Evolutionary conservation across 352 stramenopile species (phyloP).

Genomic region (Globisporangium polare): DNA sequence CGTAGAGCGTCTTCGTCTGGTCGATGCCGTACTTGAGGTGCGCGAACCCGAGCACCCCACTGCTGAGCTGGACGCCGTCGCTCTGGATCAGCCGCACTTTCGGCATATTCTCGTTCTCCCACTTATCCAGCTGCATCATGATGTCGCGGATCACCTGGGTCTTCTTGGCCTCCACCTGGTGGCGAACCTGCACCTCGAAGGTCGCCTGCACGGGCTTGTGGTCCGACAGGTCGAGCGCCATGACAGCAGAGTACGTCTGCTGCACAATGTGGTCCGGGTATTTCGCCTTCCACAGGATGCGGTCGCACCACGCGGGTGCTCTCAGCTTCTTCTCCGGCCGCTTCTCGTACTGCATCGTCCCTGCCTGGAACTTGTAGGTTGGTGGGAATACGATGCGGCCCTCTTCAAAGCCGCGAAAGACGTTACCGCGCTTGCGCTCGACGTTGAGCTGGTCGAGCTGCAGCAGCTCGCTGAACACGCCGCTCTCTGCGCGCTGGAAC

Average conservation of each 20-base stretch:
- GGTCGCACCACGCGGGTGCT: slow-evolving; percentile 96
- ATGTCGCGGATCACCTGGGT: slow-evolving; percentile 91
- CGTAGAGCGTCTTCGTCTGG: slow-evolving; percentile 54
- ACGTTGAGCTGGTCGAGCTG: slow-evolving; percentile 64
- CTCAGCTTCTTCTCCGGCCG: slow-evolving; percentile 98
- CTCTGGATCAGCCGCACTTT: slow-evolving; percentile 83
- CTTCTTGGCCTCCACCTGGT: slow-evolving; percentile 90
- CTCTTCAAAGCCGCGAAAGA: slow-evolving; percentile 90
- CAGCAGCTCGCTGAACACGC: slow-evolving; percentile 19
- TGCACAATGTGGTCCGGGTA: slow-evolving; percentile 45
- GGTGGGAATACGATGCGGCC: slow-evolving; percentile 90
- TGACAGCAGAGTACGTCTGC: slow-evolving; percentile 86
- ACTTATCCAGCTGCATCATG: slow-evolving; percentile 93
- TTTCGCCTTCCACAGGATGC: slow-evolving; percentile 81
- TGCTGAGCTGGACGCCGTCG: slow-evolving; percentile 36
- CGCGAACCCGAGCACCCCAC: slow-evolving; percentile 56
- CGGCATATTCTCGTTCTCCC: slow-evolving; percentile 95
- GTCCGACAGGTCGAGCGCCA: slow-evolving; percentile 94
- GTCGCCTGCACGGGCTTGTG: slow-evolving; percentile 97
- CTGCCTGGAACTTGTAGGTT: slow-evolving; percentile 98
- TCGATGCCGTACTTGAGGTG: slow-evolving; percentile 62
- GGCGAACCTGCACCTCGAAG: slow-evolving; percentile 90
- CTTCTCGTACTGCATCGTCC: slow-evolving; percentile 95
- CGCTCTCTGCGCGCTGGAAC: slow-evolving; percentile 53
- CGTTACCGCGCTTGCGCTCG: slow-evolving; percentile 65